These are phyloP conservation scores for Funneliformis geosporum DNA, from an alignment of 192 early-diverging fungal species.

Conservation along the genomic window DNA sequence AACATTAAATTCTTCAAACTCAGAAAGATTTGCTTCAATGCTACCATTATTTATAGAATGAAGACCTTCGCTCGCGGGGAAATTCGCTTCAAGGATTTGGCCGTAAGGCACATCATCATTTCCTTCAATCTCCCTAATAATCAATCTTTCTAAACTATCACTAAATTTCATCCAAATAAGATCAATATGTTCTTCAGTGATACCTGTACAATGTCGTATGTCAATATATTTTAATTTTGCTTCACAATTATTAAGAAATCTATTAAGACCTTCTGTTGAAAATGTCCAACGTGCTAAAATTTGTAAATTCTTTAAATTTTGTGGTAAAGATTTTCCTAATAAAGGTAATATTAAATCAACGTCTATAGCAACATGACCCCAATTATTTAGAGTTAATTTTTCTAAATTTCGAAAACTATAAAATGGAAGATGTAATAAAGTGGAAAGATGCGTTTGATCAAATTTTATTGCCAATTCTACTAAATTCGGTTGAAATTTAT, in stretches of 20 bases:
- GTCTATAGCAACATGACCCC: not conserved
- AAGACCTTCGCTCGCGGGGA: not conserved
- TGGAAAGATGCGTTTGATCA: slow-evolving; percentile 8
- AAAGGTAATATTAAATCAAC: slow-evolving; percentile 1
- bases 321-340: slow-evolving; percentile 10
- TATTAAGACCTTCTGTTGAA: not conserved
- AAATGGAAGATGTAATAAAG: not conserved
- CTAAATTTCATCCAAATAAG: not conserved
- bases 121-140: not conserved
- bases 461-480: not conserved
- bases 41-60: not conserved
- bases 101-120: not conserved
- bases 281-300: not conserved
- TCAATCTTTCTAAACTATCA: slow-evolving; percentile 9
- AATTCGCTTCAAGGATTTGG: not conserved
- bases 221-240: slow-evolving; percentile 5
- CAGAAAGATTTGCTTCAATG: not conserved
- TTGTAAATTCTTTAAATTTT: slow-evolving; percentile 5
- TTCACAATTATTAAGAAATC: not conserved
- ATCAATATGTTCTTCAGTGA: not conserved
- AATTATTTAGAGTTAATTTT: slow-evolving; percentile 16
- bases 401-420: not conserved
- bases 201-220: slow-evolving; percentile 4
- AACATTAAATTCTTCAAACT: not conserved
- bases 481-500: slow-evolving; percentile 12